Conservation (phyloP, 2,329 filamentous ascomycete genomes). For the Trichoderma sp. region DNA sequence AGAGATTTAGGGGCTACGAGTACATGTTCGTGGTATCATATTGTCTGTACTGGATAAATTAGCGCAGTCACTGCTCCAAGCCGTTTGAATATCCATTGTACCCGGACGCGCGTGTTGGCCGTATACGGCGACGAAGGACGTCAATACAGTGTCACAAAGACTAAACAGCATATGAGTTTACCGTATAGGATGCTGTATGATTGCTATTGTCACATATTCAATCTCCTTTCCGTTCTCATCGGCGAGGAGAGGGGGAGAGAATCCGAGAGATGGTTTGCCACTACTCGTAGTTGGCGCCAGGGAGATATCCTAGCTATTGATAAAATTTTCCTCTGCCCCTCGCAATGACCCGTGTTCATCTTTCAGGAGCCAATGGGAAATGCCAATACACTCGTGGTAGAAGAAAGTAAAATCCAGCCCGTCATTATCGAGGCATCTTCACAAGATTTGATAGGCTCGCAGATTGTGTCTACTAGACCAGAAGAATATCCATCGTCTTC, state of each 20-base stretch:
- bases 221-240: background rate
- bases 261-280: background rate
- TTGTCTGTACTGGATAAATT: background rate
- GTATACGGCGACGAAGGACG: background rate
- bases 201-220: background rate
- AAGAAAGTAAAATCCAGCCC: background rate
- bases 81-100: background rate
- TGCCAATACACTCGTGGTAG: background rate
- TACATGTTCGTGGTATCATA: background rate
- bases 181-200: background rate
- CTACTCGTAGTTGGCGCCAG: background rate
- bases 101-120: background rate
- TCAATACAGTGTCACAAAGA: background rate
- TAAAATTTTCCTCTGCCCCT: background rate
- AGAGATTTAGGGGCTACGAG: background rate
- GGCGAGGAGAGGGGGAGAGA: background rate
- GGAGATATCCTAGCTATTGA: background rate
- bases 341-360: background rate
- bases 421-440: background rate
- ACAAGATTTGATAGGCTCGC: background rate
- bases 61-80: background rate
- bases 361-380: background rate
- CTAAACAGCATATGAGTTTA: background rate
- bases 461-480: background rate
- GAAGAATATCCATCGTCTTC: background rate